phyloP scores from a whole-genome alignment of 2,329 filamentous ascomycete genomes.

The Colletotrichum sp. region DNA sequence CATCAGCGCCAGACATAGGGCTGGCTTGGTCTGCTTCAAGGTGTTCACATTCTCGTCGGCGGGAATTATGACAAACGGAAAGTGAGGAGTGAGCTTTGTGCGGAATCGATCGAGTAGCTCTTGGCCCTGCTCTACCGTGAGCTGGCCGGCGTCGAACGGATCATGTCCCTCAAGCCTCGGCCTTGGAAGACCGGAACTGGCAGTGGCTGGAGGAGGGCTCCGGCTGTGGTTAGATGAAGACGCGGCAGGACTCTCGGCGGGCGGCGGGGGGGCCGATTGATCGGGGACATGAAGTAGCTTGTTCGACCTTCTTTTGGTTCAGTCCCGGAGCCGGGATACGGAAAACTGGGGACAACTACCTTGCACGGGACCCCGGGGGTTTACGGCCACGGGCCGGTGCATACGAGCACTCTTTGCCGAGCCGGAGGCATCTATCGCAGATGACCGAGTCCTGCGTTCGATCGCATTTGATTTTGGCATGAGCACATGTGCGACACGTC shows the following conservation, averaged over 20 bases:
- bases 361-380: slow-evolving; percentile 19
- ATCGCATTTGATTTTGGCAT: slow-evolving; percentile 39
- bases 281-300: slow-evolving; percentile 1
- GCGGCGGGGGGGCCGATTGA: neutral
- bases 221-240: neutral
- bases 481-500: slow-evolving; percentile 39
- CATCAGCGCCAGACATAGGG: slow-evolving; percentile 32
- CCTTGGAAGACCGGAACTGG: neutral
- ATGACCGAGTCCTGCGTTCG: slow-evolving; percentile 35
- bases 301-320: neutral
- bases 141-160: slow-evolving; percentile 26
- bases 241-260: neutral
- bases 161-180: neutral
- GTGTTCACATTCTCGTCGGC: slow-evolving; percentile 20
- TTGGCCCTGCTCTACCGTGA: slow-evolving; percentile 27
- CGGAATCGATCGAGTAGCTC: slow-evolving; percentile 28
- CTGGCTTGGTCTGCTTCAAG: slow-evolving; percentile 26
- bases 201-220: neutral
- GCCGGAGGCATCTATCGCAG: slow-evolving; percentile 36
- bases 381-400: slow-evolving; percentile 30
- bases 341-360: neutral
- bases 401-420: slow-evolving; percentile 36
- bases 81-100: slow-evolving; percentile 29
- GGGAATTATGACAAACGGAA: slow-evolving; percentile 32
- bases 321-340: neutral